Conservation (phyloP, 2,329 filamentous ascomycete genomes). For the Pyricularia pennisetigena region DNA sequence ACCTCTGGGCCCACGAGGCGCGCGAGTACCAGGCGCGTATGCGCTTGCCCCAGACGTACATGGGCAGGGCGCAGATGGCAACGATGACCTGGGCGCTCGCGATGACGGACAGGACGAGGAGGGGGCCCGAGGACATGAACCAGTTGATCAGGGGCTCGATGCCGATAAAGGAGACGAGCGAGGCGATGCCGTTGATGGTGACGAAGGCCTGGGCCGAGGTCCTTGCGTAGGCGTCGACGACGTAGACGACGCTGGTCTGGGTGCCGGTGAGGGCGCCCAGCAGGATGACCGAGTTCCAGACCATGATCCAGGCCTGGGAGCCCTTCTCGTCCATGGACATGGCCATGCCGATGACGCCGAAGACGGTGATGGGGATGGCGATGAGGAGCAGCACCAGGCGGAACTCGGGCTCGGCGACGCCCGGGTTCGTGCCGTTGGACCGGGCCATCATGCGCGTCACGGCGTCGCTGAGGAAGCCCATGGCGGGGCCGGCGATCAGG, state of each 20-base stretch:
- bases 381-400: constrained; percentile 3
- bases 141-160: constrained; percentile 37
- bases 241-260: constrained; percentile 4
- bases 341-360: constrained; percentile 3
- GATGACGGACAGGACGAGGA: constrained; percentile 30
- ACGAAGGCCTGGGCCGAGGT: constrained; percentile 4
- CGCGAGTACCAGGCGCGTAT: constrained; percentile 46
- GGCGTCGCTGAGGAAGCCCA: background rate
- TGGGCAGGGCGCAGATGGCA: constrained; percentile 35
- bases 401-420: constrained; percentile 6
- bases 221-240: constrained; percentile 5
- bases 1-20: constrained; percentile 21
- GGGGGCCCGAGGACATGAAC: background rate
- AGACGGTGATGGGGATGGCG: constrained; percentile 1
- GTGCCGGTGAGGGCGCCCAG: background rate
- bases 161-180: background rate
- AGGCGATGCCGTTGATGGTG: background rate
- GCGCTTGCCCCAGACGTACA: constrained; percentile 51
- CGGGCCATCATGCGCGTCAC: constrained; percentile 2
- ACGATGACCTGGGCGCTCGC: constrained; percentile 39
- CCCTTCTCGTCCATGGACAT: background rate
- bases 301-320: constrained; percentile 4
- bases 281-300: constrained; percentile 1
- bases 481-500: background rate
- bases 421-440: constrained; percentile 1